phyloP scores from a whole-genome alignment of 2,329 filamentous ascomycete genomes.

The Byssothecium circinans region DNA sequence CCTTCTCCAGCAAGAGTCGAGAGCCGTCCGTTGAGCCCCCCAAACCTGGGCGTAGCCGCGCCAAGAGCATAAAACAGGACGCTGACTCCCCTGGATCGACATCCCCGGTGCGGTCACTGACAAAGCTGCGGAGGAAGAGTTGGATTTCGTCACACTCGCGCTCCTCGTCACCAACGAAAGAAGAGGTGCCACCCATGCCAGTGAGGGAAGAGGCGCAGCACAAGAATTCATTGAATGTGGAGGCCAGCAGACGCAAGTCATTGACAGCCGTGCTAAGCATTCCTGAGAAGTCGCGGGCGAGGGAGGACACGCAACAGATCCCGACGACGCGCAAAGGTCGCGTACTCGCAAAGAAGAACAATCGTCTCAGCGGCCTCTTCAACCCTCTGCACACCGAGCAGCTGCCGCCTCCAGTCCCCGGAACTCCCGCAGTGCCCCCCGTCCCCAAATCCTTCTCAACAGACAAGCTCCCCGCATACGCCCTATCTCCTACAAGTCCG shows the following conservation, averaged over 20 bases:
- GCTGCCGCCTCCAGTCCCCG: slow-evolving; percentile 9
- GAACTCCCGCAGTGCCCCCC: slow-evolving; percentile 41
- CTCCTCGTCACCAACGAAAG: slow-evolving; percentile 27
- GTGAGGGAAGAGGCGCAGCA: slow-evolving; percentile 13
- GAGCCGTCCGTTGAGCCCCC: slow-evolving; percentile 34
- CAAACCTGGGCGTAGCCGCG: slow-evolving; percentile 32
- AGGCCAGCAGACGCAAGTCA: slow-evolving; percentile 31
- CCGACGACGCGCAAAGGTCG: slow-evolving; percentile 19
- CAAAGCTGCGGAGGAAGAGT: slow-evolving; percentile 41
- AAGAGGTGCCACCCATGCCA: not conserved
- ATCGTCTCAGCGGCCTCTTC: slow-evolving; percentile 39
- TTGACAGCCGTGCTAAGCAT: slow-evolving; percentile 28
- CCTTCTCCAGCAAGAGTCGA: slow-evolving; percentile 39
- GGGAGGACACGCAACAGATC: slow-evolving; percentile 18
- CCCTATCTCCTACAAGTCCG: slow-evolving; percentile 40
- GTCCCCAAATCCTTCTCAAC: slow-evolving; percentile 55
- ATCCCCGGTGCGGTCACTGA: slow-evolving; percentile 37
- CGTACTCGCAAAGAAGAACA: slow-evolving; percentile 40
- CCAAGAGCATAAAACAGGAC: slow-evolving; percentile 26
- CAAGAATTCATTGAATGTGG: slow-evolving; percentile 19
- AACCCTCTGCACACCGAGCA: slow-evolving; percentile 19
- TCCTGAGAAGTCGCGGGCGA: slow-evolving; percentile 32
- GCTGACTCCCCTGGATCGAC: slow-evolving; percentile 20
- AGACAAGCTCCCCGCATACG: slow-evolving; percentile 46
- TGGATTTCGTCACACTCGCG: slow-evolving; percentile 34